These are phyloP conservation scores for Cladophialophora immunda DNA, from an alignment of 2,329 filamentous ascomycete species.

Conservation along the genomic window DNA sequence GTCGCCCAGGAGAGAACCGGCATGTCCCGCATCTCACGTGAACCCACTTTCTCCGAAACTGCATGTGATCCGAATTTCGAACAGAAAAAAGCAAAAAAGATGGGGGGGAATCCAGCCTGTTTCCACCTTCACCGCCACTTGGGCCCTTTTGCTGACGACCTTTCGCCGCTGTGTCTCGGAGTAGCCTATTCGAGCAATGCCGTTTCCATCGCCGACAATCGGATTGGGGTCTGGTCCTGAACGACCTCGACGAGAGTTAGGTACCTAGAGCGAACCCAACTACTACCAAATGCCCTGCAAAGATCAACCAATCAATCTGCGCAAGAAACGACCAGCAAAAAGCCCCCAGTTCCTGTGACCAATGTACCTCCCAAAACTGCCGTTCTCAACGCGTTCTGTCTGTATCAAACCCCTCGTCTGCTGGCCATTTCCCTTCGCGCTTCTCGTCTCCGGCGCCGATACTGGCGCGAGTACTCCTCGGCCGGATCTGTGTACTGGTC, in stretches of 20 bases:
- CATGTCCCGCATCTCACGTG: background rate
- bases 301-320: too few species aligned
- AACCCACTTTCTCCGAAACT: background rate
- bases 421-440: background rate
- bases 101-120: too few species aligned
- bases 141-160: background rate
- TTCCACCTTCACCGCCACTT: background rate
- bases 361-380: too few species aligned
- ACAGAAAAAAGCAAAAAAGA: background rate
- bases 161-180: background rate
- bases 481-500: slow-evolving; percentile 30
- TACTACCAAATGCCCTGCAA: too few species aligned
- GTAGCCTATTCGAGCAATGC: background rate
- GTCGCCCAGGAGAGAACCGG: background rate
- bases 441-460: slow-evolving; percentile 29
- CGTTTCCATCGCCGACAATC: background rate
- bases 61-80: background rate
- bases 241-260: too few species aligned
- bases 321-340: too few species aligned
- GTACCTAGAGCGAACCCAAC: too few species aligned
- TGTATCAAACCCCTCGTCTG: background rate
- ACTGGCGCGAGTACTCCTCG: slow-evolving; percentile 29
- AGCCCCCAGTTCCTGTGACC: too few species aligned
- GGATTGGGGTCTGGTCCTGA: too few species aligned
- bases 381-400: too few species aligned